Conservation (phyloP, 2,329 filamentous ascomycete species). For the Colletotrichum orchidophilum region DNA sequence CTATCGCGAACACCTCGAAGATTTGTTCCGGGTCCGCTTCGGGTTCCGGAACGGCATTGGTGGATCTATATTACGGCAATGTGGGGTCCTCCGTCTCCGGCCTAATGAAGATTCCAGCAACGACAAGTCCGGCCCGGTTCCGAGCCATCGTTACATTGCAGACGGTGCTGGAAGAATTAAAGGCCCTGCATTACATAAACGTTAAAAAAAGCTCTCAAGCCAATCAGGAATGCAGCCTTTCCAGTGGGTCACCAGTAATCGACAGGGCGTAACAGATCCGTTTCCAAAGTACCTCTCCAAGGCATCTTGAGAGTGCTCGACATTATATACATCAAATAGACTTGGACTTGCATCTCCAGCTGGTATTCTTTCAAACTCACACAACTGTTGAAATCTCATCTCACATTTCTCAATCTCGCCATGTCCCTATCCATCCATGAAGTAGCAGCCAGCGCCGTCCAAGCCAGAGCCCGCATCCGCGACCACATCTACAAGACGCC, state of each 20-base stretch:
- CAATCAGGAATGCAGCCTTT: neutral
- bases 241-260: neutral
- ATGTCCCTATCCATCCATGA: constrained; percentile 18
- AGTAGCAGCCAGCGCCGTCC: constrained; percentile 31
- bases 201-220: neutral
- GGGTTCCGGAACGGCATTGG: neutral
- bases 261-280: neutral
- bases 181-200: neutral
- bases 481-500: constrained; percentile 37
- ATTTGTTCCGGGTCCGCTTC: neutral
- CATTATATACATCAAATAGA: neutral
- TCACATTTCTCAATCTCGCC: neutral
- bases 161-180: neutral
- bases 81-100: neutral
- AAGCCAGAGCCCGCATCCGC: constrained; percentile 33
- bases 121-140: neutral
- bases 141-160: neutral
- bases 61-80: neutral
- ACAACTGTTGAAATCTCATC: neutral
- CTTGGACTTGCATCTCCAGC: fast-evolving
- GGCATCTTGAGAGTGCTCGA: neutral
- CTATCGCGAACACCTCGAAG: neutral
- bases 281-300: neutral
- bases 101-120: neutral
- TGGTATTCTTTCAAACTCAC: too few relatives aligned